These are phyloP conservation scores for Rhodotorula diobovata DNA, from an alignment of 768 basidiomycete species.

Conservation along the genomic window DNA sequence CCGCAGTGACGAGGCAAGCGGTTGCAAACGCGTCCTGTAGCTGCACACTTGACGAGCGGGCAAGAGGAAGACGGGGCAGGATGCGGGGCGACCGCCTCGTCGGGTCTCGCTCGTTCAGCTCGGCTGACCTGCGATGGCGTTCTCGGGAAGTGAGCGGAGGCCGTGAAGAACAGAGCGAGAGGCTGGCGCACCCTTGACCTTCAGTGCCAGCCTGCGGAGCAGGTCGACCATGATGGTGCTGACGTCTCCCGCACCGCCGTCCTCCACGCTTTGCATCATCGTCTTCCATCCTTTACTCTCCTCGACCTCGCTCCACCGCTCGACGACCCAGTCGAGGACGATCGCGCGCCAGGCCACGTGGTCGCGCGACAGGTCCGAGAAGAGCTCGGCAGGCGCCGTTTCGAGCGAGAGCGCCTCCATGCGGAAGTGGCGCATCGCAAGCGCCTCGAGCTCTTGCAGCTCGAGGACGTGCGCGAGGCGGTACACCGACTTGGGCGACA, in stretches of 20 bases:
- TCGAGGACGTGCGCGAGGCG: conserved; percentile 8
- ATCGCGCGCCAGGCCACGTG: background rate
- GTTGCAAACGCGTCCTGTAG: no score
- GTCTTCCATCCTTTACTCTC: background rate
- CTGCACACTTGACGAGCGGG: no score
- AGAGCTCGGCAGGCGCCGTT: background rate
- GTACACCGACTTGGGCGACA: conserved; percentile 7
- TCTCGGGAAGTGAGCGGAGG: no score
- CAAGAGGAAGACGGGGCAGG: no score
- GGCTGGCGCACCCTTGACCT: no score
- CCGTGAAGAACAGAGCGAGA: no score
- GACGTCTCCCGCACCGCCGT: background rate
- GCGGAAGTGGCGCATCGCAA: background rate
- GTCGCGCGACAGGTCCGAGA: background rate
- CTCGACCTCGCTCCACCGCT: background rate
- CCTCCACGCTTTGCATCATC: background rate
- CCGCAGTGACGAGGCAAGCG: no score
- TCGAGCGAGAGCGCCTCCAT: background rate
- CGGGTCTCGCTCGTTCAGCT: no score
- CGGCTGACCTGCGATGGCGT: no score
- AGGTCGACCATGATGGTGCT: background rate
- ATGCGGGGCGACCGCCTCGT: no score
- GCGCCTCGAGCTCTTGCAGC: background rate
- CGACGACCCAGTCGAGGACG: background rate
- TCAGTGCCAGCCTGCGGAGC: background rate